phyloP scores from a whole-genome alignment of 495 filamentous ascomycete genomes.

The Aspergillus haitiensis region DNA sequence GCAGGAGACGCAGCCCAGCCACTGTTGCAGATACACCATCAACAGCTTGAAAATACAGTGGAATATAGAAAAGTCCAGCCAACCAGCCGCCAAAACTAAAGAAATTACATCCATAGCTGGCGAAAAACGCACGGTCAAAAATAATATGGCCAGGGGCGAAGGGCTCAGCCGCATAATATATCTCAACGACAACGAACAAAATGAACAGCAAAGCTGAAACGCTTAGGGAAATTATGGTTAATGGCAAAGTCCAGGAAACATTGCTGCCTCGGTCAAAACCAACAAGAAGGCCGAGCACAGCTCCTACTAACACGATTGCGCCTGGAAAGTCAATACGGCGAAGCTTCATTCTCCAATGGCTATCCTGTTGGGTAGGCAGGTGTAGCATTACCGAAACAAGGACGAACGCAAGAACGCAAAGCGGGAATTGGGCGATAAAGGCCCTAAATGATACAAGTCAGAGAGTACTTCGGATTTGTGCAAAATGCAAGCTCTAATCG shows the following conservation, averaged over 20 bases:
- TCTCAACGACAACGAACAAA: conserved; percentile 70
- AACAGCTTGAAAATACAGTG: conserved; percentile 78
- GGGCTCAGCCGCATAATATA: conserved; percentile 68
- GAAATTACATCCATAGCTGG: conserved; percentile 73
- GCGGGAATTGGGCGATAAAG: conserved; percentile 69
- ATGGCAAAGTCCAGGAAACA: conserved; percentile 60
- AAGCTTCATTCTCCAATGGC: conserved; percentile 64
- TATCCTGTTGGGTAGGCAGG: conserved; percentile 55
- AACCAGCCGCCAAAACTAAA: conserved; percentile 71
- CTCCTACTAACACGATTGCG: conserved; percentile 66
- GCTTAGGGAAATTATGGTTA: conserved; percentile 60
- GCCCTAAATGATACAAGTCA: conserved; percentile 45
- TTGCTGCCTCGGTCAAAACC: conserved; percentile 81
- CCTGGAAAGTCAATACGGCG: conserved; percentile 78
- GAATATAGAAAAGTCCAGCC: conserved; percentile 69
- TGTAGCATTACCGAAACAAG: conserved; percentile 63
- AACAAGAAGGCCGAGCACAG: conserved; percentile 69
- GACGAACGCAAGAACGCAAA: conserved; percentile 66
- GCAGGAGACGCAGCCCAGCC: conserved; percentile 67
- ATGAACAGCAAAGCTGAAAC: conserved; percentile 62
- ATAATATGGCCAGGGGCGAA: conserved; percentile 82
- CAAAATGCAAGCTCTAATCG: background rate
- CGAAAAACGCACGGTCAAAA: conserved; percentile 65
- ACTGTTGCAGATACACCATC: conserved; percentile 63
- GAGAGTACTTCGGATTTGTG: conserved; percentile 16